phyloP scores from a whole-genome alignment of 805 yeast species.

The Saccharomycopsis lassenensis region DNA sequence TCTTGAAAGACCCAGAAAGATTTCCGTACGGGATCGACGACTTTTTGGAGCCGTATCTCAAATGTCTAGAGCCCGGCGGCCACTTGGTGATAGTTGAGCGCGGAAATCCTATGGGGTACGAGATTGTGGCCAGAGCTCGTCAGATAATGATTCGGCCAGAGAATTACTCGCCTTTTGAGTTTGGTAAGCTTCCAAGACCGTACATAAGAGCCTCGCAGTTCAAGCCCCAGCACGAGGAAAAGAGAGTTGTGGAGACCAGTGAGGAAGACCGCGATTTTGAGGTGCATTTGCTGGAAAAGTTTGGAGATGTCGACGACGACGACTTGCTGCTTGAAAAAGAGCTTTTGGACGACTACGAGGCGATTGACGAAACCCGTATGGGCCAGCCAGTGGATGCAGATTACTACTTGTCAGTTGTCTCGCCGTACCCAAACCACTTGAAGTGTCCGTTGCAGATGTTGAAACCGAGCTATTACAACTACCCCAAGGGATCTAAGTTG shows the following conservation, averaged over 20 bases:
- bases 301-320: constrained; percentile 32
- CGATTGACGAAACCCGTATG: constrained; percentile 7
- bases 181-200: constrained; percentile 60
- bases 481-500: constrained; percentile 44
- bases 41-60: constrained; percentile 46
- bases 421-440: constrained; percentile 87
- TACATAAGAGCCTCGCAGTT: constrained; percentile 41
- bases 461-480: constrained; percentile 54
- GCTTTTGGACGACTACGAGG: constrained; percentile 19
- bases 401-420: constrained; percentile 55
- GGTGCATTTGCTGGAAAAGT: constrained; percentile 28
- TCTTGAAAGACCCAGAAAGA: constrained; percentile 45
- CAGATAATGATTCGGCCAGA: constrained; percentile 87
- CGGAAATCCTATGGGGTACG: constrained; percentile 86
- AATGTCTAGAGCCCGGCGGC: constrained; percentile 66
- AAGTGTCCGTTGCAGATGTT: constrained; percentile 78
- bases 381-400: constrained; percentile 19
- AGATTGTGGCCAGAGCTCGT: constrained; percentile 79
- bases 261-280: constrained; percentile 22
- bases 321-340: constrained; percentile 41
- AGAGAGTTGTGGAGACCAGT: constrained; percentile 9
- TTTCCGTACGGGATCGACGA: constrained; percentile 70
- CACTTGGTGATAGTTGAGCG: constrained; percentile 71
- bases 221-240: constrained; percentile 20
- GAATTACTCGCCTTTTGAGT: constrained; percentile 35